Conservation (phyloP, 352 stramenopile species). For the Thalassiosira livingstoniorum region DNA sequence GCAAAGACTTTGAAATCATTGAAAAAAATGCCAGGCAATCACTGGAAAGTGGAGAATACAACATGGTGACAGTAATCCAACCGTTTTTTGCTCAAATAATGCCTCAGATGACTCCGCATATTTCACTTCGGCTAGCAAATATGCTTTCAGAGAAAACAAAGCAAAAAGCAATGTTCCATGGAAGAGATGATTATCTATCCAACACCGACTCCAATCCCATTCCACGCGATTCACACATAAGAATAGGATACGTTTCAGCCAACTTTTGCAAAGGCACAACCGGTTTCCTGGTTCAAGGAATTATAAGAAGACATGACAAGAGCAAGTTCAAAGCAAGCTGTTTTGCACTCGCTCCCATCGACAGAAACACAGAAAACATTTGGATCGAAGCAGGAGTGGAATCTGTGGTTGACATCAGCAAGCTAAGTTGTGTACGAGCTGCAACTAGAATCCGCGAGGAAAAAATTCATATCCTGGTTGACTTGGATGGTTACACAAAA, state of each 20-base stretch:
- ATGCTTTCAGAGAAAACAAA: neutral
- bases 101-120: neutral
- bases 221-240: neutral
- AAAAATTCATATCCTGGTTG: conserved; percentile 91
- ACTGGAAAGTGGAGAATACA: too few species aligned
- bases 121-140: neutral
- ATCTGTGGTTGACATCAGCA: conserved; percentile 82
- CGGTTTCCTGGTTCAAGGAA: neutral
- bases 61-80: neutral
- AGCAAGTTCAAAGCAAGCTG: neutral
- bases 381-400: neutral
- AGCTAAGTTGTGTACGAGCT: conserved; percentile 79
- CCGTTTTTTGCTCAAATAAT: neutral
- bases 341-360: conserved; percentile 53
- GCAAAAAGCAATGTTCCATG: neutral
- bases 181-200: neutral
- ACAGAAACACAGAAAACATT: neutral
- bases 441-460: conserved; percentile 88
- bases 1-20: neutral
- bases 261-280: neutral
- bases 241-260: neutral
- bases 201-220: neutral
- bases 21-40: neutral
- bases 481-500: conserved; percentile 95
- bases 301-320: neutral